A percentile compares a stretch with the other conserved stretches of the same genome.
Evolutionary conservation across 2,329 filamentous ascomycete species (phyloP).

Genomic region (Penicillium paneum): DNA sequence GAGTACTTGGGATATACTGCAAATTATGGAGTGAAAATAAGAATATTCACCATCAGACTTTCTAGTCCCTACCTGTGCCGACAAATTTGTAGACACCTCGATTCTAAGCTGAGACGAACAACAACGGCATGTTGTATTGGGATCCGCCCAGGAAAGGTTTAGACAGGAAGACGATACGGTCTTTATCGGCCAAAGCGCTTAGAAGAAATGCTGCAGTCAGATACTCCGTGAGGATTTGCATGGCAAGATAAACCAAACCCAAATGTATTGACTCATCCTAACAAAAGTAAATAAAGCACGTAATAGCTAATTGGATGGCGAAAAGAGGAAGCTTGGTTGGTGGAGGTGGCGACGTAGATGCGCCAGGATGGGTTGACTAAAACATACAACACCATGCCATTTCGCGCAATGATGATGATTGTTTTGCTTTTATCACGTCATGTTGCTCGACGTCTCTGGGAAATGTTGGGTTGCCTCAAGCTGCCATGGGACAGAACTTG

Average conservation of each 20-base stretch:
- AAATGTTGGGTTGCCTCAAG: background rate
- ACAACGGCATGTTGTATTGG: background rate
- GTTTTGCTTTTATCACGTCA: background rate
- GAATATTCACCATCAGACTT: too few species aligned
- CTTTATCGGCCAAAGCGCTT: background rate
- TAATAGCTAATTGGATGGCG: background rate
- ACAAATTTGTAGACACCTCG: background rate
- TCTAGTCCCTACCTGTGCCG: too few species aligned
- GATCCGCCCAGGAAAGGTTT: background rate
- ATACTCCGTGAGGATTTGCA: background rate
- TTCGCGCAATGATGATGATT: background rate
- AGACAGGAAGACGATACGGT: background rate
- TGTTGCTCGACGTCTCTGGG: background rate
- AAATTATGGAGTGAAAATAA: constrained; percentile 1
- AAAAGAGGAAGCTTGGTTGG: background rate
- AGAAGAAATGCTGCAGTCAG: background rate
- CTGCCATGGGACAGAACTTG: background rate
- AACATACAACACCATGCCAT: background rate
- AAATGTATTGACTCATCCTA: background rate
- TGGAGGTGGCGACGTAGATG: background rate
- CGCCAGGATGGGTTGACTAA: background rate
- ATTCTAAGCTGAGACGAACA: background rate
- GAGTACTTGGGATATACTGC: constrained; percentile 12
- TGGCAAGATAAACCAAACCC: too few species aligned
- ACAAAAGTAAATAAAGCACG: background rate